Base-by-base conservation (phyloP, 2,329 filamentous ascomycete genomes). In the Sphaerulina populicola region DNA sequence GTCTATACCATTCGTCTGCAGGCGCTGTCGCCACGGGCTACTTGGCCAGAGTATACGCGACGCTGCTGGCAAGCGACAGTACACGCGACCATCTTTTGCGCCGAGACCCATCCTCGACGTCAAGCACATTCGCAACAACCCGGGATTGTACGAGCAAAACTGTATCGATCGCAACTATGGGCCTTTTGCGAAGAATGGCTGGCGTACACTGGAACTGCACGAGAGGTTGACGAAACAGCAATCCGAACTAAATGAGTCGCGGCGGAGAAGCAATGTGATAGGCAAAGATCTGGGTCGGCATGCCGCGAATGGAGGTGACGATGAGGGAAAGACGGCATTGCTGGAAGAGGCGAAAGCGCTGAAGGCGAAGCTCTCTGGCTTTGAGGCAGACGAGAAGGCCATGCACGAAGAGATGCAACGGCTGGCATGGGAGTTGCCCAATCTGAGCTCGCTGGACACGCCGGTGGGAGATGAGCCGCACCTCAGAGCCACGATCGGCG, bases 71-170 rank as follows among this genome's bases (percentile, higher is more conserved):
- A 35, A 35, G 15, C 29, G 39, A 14, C 8, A 21, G 18, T 75
- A 71, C 55, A 70, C 70, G 3, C 77, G 83, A 36, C 85, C 86
- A 4, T 75, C 85, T 1, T 83, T 79, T 47, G 89, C 87, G 11
- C 89, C 88, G 9, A 91, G 88, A 66, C 81, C 87, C 23, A 78
- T 78, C 42, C 78, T 94, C 59, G 86, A 96, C 72, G 78, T 94
- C 66, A 91, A 88, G 68, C 85, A 93, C 71, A 95, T 98, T 67
- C 89, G 90, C 52, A 79, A 88, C 64, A 86, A 94, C 69, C 81
- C 86, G 12, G 80, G 83, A 11, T 77, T 94, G 12, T 86, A 96
- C 74, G 79, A 85, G 60, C 76, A 84, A 59, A 97, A 94, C 65
- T 94, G 88, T 70, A 67, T 85, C 53, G 83, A 89, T 59, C 82